Conservation (phyloP, 805 yeast species). For the Candida khao-thaluensis region DNA sequence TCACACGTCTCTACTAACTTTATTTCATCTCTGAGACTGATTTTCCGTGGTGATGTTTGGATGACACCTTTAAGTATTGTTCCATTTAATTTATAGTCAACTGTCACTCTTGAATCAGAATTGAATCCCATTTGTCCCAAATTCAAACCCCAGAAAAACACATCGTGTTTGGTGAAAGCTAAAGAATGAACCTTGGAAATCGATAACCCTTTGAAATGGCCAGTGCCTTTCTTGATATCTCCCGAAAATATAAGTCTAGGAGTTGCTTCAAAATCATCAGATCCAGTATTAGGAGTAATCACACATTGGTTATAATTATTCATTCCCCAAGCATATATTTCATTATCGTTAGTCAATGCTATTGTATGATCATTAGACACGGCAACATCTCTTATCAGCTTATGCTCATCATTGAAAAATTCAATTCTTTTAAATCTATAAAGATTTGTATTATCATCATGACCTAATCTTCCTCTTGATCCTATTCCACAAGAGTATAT, state of each 20-base stretch:
- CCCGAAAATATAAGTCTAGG: constrained; percentile 46
- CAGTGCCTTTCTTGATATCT: constrained; percentile 36
- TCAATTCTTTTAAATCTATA: constrained; percentile 46
- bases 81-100: constrained; percentile 29
- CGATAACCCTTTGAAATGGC: constrained; percentile 43
- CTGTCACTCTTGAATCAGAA: constrained; percentile 11
- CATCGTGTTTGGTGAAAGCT: constrained; percentile 48
- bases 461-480: constrained; percentile 71
- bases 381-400: constrained; percentile 36
- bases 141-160: constrained; percentile 76
- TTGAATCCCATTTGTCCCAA: constrained; percentile 76
- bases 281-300: constrained; percentile 15
- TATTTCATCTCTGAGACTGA: constrained; percentile 49
- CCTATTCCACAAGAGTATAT: constrained; percentile 66
- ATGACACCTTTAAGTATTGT: constrained; percentile 36
- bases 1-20: constrained; percentile 64
- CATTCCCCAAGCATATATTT: constrained; percentile 79
- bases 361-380: constrained; percentile 69
- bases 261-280: constrained; percentile 29
- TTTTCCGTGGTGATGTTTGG: constrained; percentile 38
- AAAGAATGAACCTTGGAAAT: constrained; percentile 72
- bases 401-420: constrained; percentile 25
- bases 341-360: constrained; percentile 50
- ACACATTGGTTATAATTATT: constrained; percentile 68
- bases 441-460: constrained; percentile 39